Evolutionary conservation across 1,284 basidiomycete genomes (phyloP).

Genomic region (Sphaerobolus stellatus): DNA sequence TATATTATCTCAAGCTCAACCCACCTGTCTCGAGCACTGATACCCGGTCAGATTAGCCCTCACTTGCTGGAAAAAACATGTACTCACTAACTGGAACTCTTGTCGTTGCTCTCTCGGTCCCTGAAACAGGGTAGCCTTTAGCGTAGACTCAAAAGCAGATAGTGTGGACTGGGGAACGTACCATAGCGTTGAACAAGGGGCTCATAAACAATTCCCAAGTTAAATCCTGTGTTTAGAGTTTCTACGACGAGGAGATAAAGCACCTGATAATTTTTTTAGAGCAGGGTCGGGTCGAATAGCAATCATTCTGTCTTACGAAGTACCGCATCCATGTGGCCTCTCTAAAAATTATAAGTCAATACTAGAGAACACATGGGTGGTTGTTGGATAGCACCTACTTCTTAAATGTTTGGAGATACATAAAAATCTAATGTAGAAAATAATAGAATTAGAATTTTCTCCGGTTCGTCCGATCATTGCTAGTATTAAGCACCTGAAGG

Average conservation of each 20-base stretch:
- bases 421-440: conserved; percentile 28
- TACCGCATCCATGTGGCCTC: conserved; percentile 42
- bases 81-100: not conserved
- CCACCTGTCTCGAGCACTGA: not conserved
- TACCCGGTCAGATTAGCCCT: not conserved
- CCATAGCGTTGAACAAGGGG: conserved; percentile 43
- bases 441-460: conserved; percentile 3
- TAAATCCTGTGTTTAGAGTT: conserved; percentile 42
- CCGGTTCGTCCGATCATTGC: not conserved
- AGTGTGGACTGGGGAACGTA: conserved; percentile 17
- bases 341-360: conserved; percentile 21
- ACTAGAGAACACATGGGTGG: not conserved
- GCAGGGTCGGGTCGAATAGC: not conserved
- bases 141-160: not conserved
- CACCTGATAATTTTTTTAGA: conserved; percentile 29
- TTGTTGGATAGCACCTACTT: conserved; percentile 5
- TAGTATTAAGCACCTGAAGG: not conserved
- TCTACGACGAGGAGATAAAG: conserved; percentile 43
- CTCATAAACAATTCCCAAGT: conserved; percentile 47
- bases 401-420: conserved; percentile 15
- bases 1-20: conserved; percentile 12
- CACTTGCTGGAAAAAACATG: not conserved
- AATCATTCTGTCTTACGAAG: conserved; percentile 31
- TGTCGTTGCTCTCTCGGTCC: not conserved
- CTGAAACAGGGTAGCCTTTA: not conserved